These are phyloP conservation scores for Adansonia madagascariensis DNA, from an alignment of 441 rosid species.

Conservation along the genomic window DNA sequence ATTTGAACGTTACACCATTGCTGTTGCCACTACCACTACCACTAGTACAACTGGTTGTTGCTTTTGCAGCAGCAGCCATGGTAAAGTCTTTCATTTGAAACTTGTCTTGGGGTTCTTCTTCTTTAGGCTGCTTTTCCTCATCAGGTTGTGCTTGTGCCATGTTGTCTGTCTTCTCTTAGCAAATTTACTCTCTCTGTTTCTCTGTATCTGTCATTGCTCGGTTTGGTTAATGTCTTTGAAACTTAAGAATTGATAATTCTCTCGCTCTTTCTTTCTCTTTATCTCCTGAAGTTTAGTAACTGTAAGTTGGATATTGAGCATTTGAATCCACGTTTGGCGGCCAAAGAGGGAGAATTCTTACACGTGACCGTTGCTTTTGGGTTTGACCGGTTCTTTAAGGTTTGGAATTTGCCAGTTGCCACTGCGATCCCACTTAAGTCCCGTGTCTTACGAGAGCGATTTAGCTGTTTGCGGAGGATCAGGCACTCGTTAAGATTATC, in stretches of 20 bases:
- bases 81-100: not conserved
- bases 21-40: slow-evolving; percentile 1
- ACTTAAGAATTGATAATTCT: slow-evolving; percentile 16
- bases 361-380: slow-evolving; percentile 42
- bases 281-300: slow-evolving; percentile 59
- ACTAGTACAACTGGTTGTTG: not conserved
- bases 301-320: slow-evolving; percentile 41
- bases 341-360: slow-evolving; percentile 40
- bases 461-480: not conserved
- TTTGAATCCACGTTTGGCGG: slow-evolving; percentile 67
- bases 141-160: slow-evolving; percentile 69
- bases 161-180: not conserved
- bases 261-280: slow-evolving; percentile 24
- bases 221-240: slow-evolving; percentile 17
- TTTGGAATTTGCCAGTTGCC: slow-evolving; percentile 23
- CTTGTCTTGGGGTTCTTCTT: slow-evolving; percentile 25
- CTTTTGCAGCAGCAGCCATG: not conserved
- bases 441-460: not conserved
- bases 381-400: slow-evolving; percentile 44
- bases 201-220: not conserved
- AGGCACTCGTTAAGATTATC: not conserved
- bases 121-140: slow-evolving; percentile 35
- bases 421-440: not conserved
- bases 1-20: slow-evolving; percentile 54
- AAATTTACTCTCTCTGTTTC: not conserved